Evolutionary conservation across 768 basidiomycete genomes (phyloP).

Genomic region (Naganishia kalamii): DNA sequence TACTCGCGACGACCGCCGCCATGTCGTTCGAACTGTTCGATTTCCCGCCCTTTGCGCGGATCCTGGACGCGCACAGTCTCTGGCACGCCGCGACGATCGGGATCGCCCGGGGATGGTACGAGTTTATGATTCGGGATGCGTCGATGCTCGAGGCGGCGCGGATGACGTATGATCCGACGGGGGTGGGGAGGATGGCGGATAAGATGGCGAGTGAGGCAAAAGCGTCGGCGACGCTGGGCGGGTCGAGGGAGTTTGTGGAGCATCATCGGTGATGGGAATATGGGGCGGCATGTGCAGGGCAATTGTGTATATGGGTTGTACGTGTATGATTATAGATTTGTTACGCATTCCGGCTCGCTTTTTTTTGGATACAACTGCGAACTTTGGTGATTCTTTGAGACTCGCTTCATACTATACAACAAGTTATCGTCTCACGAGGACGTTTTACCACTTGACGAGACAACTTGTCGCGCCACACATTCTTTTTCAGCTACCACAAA

Average conservation of each 20-base stretch:
- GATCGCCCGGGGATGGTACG: constrained; percentile 73
- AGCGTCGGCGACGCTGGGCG: neutral
- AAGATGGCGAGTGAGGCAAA: neutral
- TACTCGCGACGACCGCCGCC: constrained; percentile 64
- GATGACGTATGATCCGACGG: constrained; percentile 7
- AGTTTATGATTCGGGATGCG: constrained; percentile 70
- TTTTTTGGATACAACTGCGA: too few species aligned
- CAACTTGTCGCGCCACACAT: too few species aligned
- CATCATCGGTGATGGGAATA: neutral
- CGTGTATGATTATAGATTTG: too few species aligned
- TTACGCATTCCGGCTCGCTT: too few species aligned
- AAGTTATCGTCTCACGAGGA: too few species aligned
- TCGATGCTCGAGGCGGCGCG: constrained; percentile 23
- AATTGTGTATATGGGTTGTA: too few species aligned
- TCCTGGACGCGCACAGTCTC: constrained; percentile 81
- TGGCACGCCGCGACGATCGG: constrained; percentile 86
- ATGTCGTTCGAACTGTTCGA: constrained; percentile 81
- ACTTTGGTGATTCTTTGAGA: too few species aligned
- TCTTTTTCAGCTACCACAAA: too few species aligned
- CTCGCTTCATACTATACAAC: too few species aligned
- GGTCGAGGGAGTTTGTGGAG: neutral
- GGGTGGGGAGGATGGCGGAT: constrained; percentile 1
- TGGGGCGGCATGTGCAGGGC: too few species aligned
- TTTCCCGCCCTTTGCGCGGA: constrained; percentile 69
- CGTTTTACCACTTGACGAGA: too few species aligned